phyloP scores from a whole-genome alignment of 768 basidiomycete species.

The Suillus paluster region DNA sequence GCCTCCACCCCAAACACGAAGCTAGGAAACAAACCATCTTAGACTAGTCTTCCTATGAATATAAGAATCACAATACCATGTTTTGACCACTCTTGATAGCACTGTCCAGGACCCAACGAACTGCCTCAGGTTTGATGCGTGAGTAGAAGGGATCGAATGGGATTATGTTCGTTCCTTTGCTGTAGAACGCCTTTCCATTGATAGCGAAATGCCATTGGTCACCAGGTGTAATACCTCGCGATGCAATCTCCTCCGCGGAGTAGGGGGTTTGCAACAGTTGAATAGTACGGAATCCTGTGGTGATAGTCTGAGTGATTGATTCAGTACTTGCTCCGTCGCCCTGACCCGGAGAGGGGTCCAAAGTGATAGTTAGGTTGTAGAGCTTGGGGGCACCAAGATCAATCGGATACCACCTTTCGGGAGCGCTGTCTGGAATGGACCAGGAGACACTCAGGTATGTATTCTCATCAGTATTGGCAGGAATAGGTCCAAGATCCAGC shows the following conservation, averaged over 20 bases:
- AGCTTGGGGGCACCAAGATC: conserved; percentile 59
- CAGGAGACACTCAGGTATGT: conserved; percentile 49
- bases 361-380: conserved; percentile 52
- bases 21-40: conserved; percentile 31
- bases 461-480: conserved; percentile 29
- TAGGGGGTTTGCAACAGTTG: conserved; percentile 55
- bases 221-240: conserved; percentile 58
- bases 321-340: conserved; percentile 16
- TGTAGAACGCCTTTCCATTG: conserved; percentile 60
- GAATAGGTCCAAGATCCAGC: conserved; percentile 22
- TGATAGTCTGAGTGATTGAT: conserved; percentile 43
- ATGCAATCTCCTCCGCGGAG: conserved; percentile 44
- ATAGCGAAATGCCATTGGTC: conserved; percentile 66
- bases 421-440: conserved; percentile 49
- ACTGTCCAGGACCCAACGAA: conserved; percentile 60
- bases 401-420: conserved; percentile 58
- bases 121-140: conserved; percentile 51
- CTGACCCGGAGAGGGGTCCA: conserved; percentile 32
- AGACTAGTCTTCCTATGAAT: neutral
- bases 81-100: conserved; percentile 60
- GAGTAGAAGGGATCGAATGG: conserved; percentile 66
- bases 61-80: conserved; percentile 45
- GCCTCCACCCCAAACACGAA: conserved; percentile 66
- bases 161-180: conserved; percentile 60
- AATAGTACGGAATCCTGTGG: conserved; percentile 64